Evolutionary conservation across 306 rosid genomes (phyloP), one percentile per base, ranked within the genome.

Genomic region (Gastrolobium villosum): DNA sequence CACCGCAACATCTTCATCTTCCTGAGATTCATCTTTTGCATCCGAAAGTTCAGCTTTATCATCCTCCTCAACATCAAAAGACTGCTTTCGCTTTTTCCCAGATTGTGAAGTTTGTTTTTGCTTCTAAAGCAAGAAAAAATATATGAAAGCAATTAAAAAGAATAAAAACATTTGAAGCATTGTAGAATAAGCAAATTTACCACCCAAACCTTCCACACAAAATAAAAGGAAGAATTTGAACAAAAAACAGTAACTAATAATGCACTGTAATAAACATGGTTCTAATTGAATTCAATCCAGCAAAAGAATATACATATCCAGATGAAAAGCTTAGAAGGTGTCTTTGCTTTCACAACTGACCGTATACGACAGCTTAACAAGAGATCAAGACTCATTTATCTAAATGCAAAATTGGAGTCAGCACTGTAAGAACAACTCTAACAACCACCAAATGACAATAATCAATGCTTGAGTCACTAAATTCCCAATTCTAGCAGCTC

Each of bases 1-100:
- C 45, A 44, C 65, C 35, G 66, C 70, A 20, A 80, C 86, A 35
- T 81, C 83, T 15, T 84, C 90, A 60, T 84, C 90, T 8, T 87
- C 91, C 13, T 70, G 86, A 70, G 93, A 85, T 35, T 76, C 85
- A 4, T 87, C 82, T 78, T 86, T 88, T 7, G 79, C 89, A 71
- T 85, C 91, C 31, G 94, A 87, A 77, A 87, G 61, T 71, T 87
- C 94, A 75, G 80, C 89, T 74, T 85, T 86, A 63, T 87, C 90
- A 11, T 87, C 92, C 48, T 67, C 81, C 62, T 91, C 90, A 67
- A 57, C 78, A 45, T 87, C 86, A 45, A 94, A 63, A 0, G 83
- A 82, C 5, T 13, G 80, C 74, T 87, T 91, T 10, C 65, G 63
- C 85, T 88, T 85, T 70, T 86, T 94, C 26, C 83, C 90, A 80